Percentiles rank a stretch among this genome's conserved stretches.
Evolutionary conservation across 192 early-diverging fungal species (phyloP).

Genomic region (Backusella circina): DNA sequence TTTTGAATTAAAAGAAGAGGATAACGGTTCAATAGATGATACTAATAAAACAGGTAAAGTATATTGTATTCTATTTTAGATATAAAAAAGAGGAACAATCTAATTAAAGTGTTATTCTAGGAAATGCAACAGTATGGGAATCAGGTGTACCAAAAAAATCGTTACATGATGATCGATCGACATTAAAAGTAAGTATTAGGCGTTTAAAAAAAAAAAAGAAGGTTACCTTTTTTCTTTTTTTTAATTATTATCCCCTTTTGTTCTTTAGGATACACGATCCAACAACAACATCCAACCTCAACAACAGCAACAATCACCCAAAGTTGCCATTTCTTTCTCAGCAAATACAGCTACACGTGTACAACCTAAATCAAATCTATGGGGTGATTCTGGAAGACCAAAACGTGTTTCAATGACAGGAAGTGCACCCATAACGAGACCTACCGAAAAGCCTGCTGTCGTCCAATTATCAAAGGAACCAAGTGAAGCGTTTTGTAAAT

Average conservation of each 20-base stretch:
- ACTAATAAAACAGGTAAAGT: background rate
- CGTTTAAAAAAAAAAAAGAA: background rate
- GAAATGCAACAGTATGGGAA: background rate
- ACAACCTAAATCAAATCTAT: background rate
- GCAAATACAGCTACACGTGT: background rate
- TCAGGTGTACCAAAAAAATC: background rate
- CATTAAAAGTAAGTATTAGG: background rate
- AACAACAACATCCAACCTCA: background rate
- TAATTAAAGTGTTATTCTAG: background rate
- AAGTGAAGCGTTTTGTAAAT: conserved; percentile 27
- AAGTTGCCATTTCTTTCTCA: background rate
- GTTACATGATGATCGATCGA: background rate
- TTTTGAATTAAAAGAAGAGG: conserved; percentile 31
- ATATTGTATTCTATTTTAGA: background rate
- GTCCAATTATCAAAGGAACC: background rate
- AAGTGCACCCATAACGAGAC: background rate
- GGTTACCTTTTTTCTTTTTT: no score
- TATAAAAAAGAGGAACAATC: background rate
- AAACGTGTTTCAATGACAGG: conserved; percentile 3
- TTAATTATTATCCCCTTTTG: background rate
- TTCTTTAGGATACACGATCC: background rate
- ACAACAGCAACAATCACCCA: background rate
- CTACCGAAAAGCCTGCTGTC: background rate
- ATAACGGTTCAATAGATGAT: conserved; percentile 12
- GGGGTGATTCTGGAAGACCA: conserved; percentile 1